These are phyloP conservation scores for Sugiyamaella floridensis DNA, from an alignment of 805 yeast genomes.

Conservation along the genomic window DNA sequence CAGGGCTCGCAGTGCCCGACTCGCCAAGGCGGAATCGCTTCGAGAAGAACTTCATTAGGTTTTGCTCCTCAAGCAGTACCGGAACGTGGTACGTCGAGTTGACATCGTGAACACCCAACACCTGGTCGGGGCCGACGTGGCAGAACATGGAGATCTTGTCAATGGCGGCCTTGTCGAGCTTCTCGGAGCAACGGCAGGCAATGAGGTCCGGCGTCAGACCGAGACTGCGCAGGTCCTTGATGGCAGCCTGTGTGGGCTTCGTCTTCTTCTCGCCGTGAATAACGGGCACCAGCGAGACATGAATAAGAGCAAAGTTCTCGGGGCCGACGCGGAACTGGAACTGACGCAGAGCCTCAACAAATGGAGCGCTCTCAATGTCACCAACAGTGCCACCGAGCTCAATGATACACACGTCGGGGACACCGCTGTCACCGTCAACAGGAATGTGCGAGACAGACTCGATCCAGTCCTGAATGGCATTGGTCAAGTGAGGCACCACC, in stretches of 20 bases:
- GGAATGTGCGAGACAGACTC: slow-evolving; percentile 88
- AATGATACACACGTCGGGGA: slow-evolving; percentile 93
- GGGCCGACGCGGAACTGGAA: slow-evolving; percentile 95
- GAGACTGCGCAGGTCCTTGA: slow-evolving; percentile 88
- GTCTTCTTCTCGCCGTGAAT: slow-evolving; percentile 99
- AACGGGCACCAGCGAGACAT: slow-evolving; percentile 94
- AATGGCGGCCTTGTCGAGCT: slow-evolving; percentile 75
- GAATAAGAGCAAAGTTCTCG: slow-evolving; percentile 91
- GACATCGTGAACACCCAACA: slow-evolving; percentile 92
- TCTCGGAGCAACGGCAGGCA: slow-evolving; percentile 92
- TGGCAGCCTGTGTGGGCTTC: slow-evolving; percentile 98
- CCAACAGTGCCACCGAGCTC: slow-evolving; percentile 99
- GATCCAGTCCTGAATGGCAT: slow-evolving; percentile 97
- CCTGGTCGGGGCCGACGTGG: slow-evolving; percentile 98
- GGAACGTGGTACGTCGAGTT: slow-evolving; percentile 98
- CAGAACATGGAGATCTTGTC: slow-evolving; percentile 98
- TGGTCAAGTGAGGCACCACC: slow-evolving; percentile 96
- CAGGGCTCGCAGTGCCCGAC: slow-evolving; percentile 33
- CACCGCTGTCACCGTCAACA: slow-evolving; percentile 79
- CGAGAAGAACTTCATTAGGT: slow-evolving; percentile 63
- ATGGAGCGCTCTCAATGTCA: slow-evolving; percentile 97
- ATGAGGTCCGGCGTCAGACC: slow-evolving; percentile 95
- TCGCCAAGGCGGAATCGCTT: slow-evolving; percentile 58
- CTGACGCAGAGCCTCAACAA: slow-evolving; percentile 97
- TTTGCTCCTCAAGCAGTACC: slow-evolving; percentile 78